These are phyloP conservation scores for Ophiognomonia clavigignenti-juglandacearum DNA, from an alignment of 2,329 filamentous ascomycete genomes.

Conservation along the genomic window DNA sequence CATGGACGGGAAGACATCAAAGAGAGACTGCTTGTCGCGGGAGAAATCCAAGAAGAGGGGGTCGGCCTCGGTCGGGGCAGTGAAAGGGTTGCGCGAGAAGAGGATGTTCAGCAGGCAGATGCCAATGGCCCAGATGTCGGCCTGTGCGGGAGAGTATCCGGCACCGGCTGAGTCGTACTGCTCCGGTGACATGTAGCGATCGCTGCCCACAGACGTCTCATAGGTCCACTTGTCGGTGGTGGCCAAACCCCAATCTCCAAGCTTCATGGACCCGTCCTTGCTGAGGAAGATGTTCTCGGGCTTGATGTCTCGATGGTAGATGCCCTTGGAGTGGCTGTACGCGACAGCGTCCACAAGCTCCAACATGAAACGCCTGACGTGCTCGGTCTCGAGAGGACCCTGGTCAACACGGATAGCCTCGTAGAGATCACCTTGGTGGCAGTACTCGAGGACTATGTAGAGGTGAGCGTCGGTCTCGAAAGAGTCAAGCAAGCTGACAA, in stretches of 20 bases:
- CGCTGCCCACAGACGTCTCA: constrained; percentile 91
- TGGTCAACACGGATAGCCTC: constrained; percentile 89
- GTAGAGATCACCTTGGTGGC: constrained; percentile 91
- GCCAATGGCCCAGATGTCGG: constrained; percentile 95
- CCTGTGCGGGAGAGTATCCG: constrained; percentile 89
- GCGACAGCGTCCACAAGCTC: constrained; percentile 86
- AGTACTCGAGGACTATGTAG: constrained; percentile 94
- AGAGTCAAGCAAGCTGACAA: constrained; percentile 85
- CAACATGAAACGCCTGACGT: constrained; percentile 96
- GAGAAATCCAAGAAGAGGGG: constrained; percentile 90
- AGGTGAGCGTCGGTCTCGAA: constrained; percentile 90
- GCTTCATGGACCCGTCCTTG: constrained; percentile 83
- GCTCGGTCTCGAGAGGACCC: constrained; percentile 89
- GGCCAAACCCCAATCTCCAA: constrained; percentile 92
- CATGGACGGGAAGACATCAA: constrained; percentile 98
- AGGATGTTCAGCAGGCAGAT: constrained; percentile 95
- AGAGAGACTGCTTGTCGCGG: constrained; percentile 89
- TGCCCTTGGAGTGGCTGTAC: constrained; percentile 83
- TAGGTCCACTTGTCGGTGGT: constrained; percentile 86
- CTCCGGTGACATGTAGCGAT: constrained; percentile 98
- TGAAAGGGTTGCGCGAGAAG: constrained; percentile 95
- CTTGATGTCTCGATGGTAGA: constrained; percentile 98
- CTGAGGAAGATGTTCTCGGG: constrained; percentile 98
- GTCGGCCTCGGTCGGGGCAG: constrained; percentile 83
- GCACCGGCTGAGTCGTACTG: constrained; percentile 86